Conservation (phyloP, 2,329 filamentous ascomycete species). For the Diaporthe citrichinensis region DNA sequence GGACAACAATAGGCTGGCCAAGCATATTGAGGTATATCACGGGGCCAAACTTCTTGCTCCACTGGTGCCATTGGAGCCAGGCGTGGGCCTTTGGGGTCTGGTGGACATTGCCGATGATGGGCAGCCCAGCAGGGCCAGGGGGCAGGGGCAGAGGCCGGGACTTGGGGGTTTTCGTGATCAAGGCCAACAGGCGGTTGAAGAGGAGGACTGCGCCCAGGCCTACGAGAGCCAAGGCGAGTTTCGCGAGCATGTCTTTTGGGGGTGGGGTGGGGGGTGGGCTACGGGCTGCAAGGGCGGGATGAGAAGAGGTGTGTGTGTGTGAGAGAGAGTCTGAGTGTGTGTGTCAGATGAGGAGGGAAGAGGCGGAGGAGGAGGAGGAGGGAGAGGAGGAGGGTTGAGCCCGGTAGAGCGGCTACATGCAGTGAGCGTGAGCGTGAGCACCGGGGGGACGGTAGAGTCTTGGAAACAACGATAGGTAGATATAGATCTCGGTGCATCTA, state of each 20-base stretch:
- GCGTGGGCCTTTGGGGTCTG: slow-evolving; percentile 13
- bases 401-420: slow-evolving; percentile 22
- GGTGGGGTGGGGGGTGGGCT: not conserved
- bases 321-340: not conserved
- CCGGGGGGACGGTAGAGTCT: not conserved
- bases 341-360: not conserved
- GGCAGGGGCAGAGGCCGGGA: slow-evolving; percentile 16
- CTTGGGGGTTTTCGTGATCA: not conserved
- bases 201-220: slow-evolving; percentile 28
- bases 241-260: slow-evolving; percentile 18
- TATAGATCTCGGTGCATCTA: not conserved
- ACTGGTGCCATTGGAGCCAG: slow-evolving; percentile 37
- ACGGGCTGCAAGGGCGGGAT: slow-evolving; percentile 14
- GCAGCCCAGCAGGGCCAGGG: slow-evolving; percentile 33
- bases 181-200: slow-evolving; percentile 1
- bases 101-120: slow-evolving; percentile 35
- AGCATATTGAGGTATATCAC: slow-evolving; percentile 53
- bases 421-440: slow-evolving; percentile 11
- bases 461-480: slow-evolving; percentile 14
- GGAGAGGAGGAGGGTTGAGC: slow-evolving; percentile 6
- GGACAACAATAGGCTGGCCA: slow-evolving; percentile 54
- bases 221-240: slow-evolving; percentile 19
- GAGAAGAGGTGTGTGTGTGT: not conserved
- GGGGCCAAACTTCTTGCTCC: slow-evolving; percentile 45
- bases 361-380: not conserved